Percentiles rank a stretch among this genome's conserved stretches.
phyloP scores from a whole-genome alignment of 1,284 basidiomycete species.

The Vanrija sp. region DNA sequence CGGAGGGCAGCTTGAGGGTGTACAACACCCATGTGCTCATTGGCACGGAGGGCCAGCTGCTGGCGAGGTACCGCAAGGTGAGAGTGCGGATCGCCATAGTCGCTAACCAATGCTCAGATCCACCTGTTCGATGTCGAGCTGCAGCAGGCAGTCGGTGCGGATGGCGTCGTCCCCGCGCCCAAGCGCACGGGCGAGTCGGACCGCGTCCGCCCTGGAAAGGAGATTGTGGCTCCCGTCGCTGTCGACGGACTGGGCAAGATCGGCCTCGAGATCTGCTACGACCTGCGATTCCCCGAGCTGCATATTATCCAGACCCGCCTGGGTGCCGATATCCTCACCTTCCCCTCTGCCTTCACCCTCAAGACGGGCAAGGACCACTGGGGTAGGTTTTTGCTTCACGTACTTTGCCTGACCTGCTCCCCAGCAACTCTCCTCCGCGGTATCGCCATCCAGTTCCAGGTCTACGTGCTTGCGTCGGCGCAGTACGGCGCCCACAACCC shows the following conservation, averaged over 20 bases:
- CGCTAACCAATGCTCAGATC: conserved; percentile 32
- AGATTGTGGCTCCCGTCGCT: conserved; percentile 36
- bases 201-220: conserved; percentile 43
- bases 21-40: conserved; percentile 54
- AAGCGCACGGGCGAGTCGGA: conserved; percentile 34
- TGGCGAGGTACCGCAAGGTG: conserved; percentile 49
- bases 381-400: conserved; percentile 20
- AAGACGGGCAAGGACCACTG: conserved; percentile 49
- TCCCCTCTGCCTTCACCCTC: conserved; percentile 54
- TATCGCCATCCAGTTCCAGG: conserved; percentile 40
- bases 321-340: conserved; percentile 52
- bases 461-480: conserved; percentile 43
- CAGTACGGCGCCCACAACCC: conserved; percentile 41
- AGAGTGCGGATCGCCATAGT: neutral
- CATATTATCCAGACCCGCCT: conserved; percentile 47
- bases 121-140: conserved; percentile 56
- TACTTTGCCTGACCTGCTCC: neutral
- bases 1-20: conserved; percentile 37
- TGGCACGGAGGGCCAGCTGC: conserved; percentile 43
- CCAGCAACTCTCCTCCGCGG: conserved; percentile 22
- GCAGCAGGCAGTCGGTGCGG: conserved; percentile 18
- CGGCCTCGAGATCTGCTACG: conserved; percentile 55
- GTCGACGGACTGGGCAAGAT: conserved; percentile 47
- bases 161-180: conserved; percentile 28
- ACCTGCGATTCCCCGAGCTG: conserved; percentile 54